A percentile compares a stretch with the other conserved stretches of the same genome.
Evolutionary conservation across 148 eudicot species (phyloP).

Genomic region (Simmondsia chinensis): DNA sequence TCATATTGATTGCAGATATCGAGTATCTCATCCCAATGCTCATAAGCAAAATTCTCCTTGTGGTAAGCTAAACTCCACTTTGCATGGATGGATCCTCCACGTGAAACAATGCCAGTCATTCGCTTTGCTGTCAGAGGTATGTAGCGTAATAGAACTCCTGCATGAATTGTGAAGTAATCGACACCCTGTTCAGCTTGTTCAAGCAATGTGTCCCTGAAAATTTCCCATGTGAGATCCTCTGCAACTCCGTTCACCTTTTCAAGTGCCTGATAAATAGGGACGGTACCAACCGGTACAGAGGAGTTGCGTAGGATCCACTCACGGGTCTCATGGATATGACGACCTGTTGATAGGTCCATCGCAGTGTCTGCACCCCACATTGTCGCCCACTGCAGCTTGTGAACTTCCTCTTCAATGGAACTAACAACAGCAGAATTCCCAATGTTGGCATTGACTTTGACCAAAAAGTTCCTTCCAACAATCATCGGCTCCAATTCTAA

Average conservation of each 20-base stretch:
- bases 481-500: conserved; percentile 96
- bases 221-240: conserved; percentile 88
- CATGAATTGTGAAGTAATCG: conserved; percentile 96
- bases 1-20: conserved; percentile 97
- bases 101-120: conserved; percentile 98
- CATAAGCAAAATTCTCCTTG: conserved; percentile 95
- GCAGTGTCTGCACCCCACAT: conserved; percentile 99
- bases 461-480: conserved; percentile 91
- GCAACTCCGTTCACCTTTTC: conserved; percentile 95
- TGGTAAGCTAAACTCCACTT: conserved; percentile 98
- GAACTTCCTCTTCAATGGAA: conserved; percentile 98
- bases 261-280: conserved; percentile 95
- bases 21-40: conserved; percentile 97
- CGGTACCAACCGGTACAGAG: conserved; percentile 94
- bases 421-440: conserved; percentile 98
- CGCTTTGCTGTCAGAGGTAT: conserved; percentile 92
- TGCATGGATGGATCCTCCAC: conserved; percentile 98
- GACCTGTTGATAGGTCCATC: conserved; percentile 97
- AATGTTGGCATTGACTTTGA: conserved; percentile 91
- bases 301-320: conserved; percentile 97
- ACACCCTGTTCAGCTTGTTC: conserved; percentile 99
- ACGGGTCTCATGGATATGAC: conserved; percentile 96
- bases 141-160: conserved; percentile 84
- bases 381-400: conserved; percentile 99
- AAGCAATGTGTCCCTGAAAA: conserved; percentile 78